Conservation (phyloP, 2,329 filamentous ascomycete genomes). For the Trichoderma atrobrunneum region DNA sequence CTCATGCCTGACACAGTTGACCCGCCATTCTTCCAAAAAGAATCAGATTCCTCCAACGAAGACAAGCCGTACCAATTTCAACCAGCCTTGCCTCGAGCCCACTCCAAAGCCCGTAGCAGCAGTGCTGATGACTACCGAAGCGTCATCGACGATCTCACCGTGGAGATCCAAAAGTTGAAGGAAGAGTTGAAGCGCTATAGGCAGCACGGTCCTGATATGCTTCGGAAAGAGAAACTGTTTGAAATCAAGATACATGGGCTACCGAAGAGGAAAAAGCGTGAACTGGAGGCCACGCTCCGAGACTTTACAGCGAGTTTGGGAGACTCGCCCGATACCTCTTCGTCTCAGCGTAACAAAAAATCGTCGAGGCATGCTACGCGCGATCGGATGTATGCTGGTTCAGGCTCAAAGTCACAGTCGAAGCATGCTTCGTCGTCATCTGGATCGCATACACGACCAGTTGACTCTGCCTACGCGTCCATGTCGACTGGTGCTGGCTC, state of each 20-base stretch:
- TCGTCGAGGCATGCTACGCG: constrained; percentile 37
- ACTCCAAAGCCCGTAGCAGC: constrained; percentile 48
- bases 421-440: constrained; percentile 55
- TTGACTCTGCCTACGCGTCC: constrained; percentile 67
- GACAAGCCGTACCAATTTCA: constrained; percentile 32
- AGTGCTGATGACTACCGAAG: constrained; percentile 73
- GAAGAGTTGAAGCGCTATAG: constrained; percentile 70
- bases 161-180: constrained; percentile 78
- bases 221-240: constrained; percentile 75
- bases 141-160: constrained; percentile 82
- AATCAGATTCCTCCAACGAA: constrained; percentile 52
- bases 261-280: constrained; percentile 68
- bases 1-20: constrained; percentile 38
- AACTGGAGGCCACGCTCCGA: constrained; percentile 70
- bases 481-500: constrained; percentile 54
- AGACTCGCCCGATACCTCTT: constrained; percentile 43
- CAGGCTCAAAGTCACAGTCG: constrained; percentile 43
- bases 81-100: constrained; percentile 30
- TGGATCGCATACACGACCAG: constrained; percentile 50
- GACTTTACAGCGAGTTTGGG: constrained; percentile 67
- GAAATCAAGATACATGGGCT: constrained; percentile 78
- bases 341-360: constrained; percentile 40
- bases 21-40: constrained; percentile 55
- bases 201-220: constrained; percentile 60
- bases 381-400: constrained; percentile 40